A percentile compares a stretch with the other conserved stretches of the same genome.
phyloP scores from a whole-genome alignment of 257 asterid species.

The Coffea canephora region DNA sequence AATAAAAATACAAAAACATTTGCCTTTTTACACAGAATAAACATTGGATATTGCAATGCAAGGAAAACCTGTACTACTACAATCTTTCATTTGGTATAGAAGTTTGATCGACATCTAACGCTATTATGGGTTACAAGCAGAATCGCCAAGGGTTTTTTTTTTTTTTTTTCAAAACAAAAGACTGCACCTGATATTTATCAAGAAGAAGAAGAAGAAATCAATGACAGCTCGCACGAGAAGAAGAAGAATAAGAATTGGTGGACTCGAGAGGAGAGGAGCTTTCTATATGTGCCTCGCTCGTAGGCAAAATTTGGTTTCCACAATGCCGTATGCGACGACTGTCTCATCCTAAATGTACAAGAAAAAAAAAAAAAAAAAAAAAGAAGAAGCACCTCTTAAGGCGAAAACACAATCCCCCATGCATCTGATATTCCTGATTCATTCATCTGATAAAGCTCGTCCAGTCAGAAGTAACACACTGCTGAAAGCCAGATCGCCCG shows the following conservation, averaged over 20 bases:
- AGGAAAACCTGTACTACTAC: neutral
- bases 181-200: slow-evolving; percentile 5
- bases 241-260: neutral
- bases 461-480: neutral
- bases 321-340: slow-evolving; percentile 24
- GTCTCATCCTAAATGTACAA: slow-evolving; percentile 50
- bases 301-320: slow-evolving; percentile 34
- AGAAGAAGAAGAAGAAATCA: neutral
- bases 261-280: slow-evolving; percentile 1
- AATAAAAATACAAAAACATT: neutral
- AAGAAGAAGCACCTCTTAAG: slow-evolving; percentile 14
- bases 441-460: neutral
- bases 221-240: slow-evolving; percentile 4
- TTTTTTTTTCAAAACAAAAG: too few relatives aligned
- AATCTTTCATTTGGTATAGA: neutral
- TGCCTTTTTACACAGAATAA: neutral
- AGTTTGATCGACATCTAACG: neutral
- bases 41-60: neutral
- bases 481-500: slow-evolving; percentile 21
- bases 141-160: neutral
- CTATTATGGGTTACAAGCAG: slow-evolving; percentile 14
- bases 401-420: slow-evolving; percentile 19
- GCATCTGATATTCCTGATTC: neutral
- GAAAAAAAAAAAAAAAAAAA: slow-evolving; percentile 2
- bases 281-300: slow-evolving; percentile 33